Percentiles rank a stretch among this genome's conserved stretches.
Evolutionary conservation across 2,329 filamentous ascomycete species (phyloP).

Genomic region (Lecanicillium sp.): DNA sequence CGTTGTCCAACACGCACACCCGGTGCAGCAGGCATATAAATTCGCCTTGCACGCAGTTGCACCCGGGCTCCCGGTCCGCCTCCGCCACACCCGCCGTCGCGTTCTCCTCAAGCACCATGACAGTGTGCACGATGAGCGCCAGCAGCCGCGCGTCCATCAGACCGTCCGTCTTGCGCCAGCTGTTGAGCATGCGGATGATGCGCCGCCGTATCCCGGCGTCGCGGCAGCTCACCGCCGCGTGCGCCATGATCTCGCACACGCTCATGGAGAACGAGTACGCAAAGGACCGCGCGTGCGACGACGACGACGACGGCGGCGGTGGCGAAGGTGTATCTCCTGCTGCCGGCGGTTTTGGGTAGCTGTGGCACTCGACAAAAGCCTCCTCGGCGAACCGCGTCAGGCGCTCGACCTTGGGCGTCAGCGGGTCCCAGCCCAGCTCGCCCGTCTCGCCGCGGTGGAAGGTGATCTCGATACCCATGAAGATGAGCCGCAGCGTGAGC

Average conservation of each 20-base stretch:
- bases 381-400: background rate
- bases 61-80: background rate
- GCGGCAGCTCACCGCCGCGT: slow-evolving; percentile 1
- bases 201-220: background rate
- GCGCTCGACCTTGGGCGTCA: background rate
- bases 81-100: slow-evolving; percentile 1
- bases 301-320: too few species aligned
- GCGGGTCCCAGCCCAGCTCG: background rate
- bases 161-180: slow-evolving; percentile 3
- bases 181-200: background rate
- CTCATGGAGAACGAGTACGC: slow-evolving; percentile 3
- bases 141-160: slow-evolving; percentile 3
- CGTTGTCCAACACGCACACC: slow-evolving; percentile 6
- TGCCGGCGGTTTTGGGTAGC: too few species aligned
- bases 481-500: background rate
- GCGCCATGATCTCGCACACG: background rate
- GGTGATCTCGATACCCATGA: background rate
- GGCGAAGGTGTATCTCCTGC: too few species aligned
- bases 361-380: background rate
- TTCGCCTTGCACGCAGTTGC: background rate
- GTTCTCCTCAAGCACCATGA: slow-evolving; percentile 10
- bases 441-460: background rate
- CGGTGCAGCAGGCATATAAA: background rate
- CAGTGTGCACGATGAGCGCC: background rate
- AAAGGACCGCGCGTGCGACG: background rate